Evolutionary conservation across 192 early-diverging fungal genomes (phyloP), one percentile per base, ranked within the genome.

Genomic region (Coemansia sp.): DNA sequence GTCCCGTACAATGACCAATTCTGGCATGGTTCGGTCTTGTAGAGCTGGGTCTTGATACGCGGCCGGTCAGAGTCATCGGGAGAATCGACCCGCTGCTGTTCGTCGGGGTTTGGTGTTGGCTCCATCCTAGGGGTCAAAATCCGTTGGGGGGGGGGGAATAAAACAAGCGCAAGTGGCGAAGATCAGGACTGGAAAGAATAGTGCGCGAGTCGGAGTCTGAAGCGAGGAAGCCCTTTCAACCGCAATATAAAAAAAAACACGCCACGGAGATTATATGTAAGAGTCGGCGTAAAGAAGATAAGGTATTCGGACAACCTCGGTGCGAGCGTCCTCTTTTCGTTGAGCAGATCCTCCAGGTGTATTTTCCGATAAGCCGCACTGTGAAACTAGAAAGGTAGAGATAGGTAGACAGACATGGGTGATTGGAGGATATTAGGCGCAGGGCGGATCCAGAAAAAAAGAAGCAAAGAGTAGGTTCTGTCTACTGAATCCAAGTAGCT

Each of bases 11-110:
- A 58, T 5, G 69, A 17, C 73, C 76, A 84, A 25, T 86, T 89
- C 27, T 88, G 83, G 74, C 91, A 92, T 27, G 90, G 80, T 75
- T 92, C 91, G 23, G 91, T 92, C 68, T 92, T 92, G 86, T 91
- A 91, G 38, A 92, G 84, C 72, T 76, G 82, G 60, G 64, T 64
- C 34, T 76, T 76, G 74, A 77, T 84, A 63, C 77, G 74, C 48
- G 82, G 74, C 71, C 74, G 76, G 11, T 73, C 65, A 29, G 53
- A 55, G 27, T 29, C 27, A 14, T 55, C 53, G 1, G 27, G 53
- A 29, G 27, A 55, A 63, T 55, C 53, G 29, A 19, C 25, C 53
- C 27, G 53, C 53, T 21, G 50, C 50, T 55, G 53, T 14, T 55
- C 53, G 53, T 31, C 53, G 3, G 53, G 9, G 14, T 15, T 55